A percentile compares a stretch with the other conserved stretches of the same genome.
Evolutionary conservation across 176 grass and related monocot genomes (phyloP).

Genomic region (Cenchrus fungigraminus): DNA sequence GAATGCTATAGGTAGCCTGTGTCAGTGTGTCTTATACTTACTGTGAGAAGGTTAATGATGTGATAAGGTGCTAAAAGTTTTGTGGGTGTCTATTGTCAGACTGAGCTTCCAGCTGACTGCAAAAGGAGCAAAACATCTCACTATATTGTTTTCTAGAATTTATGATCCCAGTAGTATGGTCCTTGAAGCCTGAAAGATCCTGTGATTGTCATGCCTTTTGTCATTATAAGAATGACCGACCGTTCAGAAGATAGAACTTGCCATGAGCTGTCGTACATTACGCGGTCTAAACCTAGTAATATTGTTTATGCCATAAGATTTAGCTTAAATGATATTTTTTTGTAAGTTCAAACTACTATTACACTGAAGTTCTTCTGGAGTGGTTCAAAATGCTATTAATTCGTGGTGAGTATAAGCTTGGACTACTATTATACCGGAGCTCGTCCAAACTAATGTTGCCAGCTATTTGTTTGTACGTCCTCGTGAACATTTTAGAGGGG

Average conservation of each 20-base stretch:
- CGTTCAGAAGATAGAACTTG: not conserved
- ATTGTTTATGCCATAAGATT: not conserved
- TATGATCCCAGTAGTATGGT: slow-evolving; percentile 18
- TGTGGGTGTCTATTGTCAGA: not conserved
- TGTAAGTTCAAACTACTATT: not conserved
- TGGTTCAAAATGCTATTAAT: not conserved
- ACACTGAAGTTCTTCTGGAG: not conserved
- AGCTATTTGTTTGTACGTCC: not conserved
- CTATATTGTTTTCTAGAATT: slow-evolving; percentile 4
- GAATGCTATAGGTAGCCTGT: slow-evolving; percentile 23
- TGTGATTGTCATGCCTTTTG: not conserved
- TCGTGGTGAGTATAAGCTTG: not conserved
- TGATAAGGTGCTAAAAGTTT: slow-evolving; percentile 5
- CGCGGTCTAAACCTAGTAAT: not conserved
- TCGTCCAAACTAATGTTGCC: not conserved
- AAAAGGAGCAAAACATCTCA: slow-evolving; percentile 32
- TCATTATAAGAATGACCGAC: not conserved
- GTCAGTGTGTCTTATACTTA: not conserved
- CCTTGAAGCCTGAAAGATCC: slow-evolving; percentile 5
- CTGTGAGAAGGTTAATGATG: not conserved
- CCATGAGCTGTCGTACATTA: not conserved
- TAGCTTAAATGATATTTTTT: not conserved
- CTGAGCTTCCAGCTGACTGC: slow-evolving; percentile 2
- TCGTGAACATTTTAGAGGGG: not conserved
- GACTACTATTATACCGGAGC: not conserved